Evolutionary conservation across 1,284 basidiomycete genomes (phyloP), one percentile per base, ranked within the genome.

Genomic region (Xanthoconium separans): DNA sequence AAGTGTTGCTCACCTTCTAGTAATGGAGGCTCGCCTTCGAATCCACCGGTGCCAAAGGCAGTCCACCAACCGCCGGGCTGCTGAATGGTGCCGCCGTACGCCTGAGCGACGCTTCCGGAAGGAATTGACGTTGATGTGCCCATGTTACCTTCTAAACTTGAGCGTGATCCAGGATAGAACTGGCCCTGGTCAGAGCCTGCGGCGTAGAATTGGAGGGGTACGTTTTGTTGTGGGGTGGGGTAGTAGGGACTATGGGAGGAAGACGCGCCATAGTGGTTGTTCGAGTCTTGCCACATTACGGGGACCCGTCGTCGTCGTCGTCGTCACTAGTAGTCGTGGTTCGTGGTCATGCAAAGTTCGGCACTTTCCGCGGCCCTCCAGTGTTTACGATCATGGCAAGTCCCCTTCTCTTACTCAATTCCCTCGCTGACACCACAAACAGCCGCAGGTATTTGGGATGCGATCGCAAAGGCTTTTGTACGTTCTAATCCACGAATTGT

Each of bases 21-120:
- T 65, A 98, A 73, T 43, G 94, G 93, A 50, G 93, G 91, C 68
- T 98, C 95, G 31, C 94, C 94, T 70, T 96, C 94, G 52, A 96
- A 85, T n/a, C 91, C 93, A 55, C 93, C 94, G 0, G 93, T 95
- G 31, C 94, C 94, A 75, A 97, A 97, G 40, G 94, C 94, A 44
- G 92, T 93, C 88, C 91, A 95, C 94, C 94, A 97, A 22, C 83
- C 81, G 7, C 87, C 89, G 24, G 76, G 64, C 34, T 69, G 77
- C 15, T 80, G 71, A 44, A 93, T 91, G 66, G 80, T 85, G 20
- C 90, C 89, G 2, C 84, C 83, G 65, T 83, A 91, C 0, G 74
- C 71, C 42, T 79, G 71, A 11, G 75, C 65, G 16, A 70, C 71
- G 24, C 74, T 70, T 39, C 72, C 74, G 37, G 78, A 74, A 7